Evolutionary conservation across 2,329 filamentous ascomycete species (phyloP), one percentile per base, ranked within the genome.

Genomic region (Colletotrichum incanum): DNA sequence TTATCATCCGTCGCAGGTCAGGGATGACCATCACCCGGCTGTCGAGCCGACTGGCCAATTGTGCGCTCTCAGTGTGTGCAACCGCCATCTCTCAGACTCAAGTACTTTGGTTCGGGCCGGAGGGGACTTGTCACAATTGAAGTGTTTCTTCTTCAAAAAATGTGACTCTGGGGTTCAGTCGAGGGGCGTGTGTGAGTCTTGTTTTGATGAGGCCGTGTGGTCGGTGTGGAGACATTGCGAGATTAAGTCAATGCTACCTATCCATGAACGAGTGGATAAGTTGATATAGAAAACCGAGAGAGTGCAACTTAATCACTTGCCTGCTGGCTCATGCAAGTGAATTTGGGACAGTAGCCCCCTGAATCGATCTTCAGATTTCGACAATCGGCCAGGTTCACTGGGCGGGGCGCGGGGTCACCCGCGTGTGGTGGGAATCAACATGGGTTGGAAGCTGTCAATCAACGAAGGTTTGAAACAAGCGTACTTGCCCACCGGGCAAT

Each of bases 201-300:
- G 34, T 65, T 55, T 60, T 70, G 59, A 64, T 69, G 60, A 41
- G 59, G 31, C 14, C 52, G 39, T 59, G 39, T 55, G 39, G 49
- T 71, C 9, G 31, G 47, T 60, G 70, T 72, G 70, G 70, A 65
- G 70, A 37, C 70, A 64, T 54, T 55, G 39, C 65, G 60, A 72
- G 70, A 72, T 72, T 72, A 60, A 65, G 70, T 69, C 70, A 72
- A 69, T 72, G 70, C 65, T 58, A 55, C 65, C 65, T 58, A 55
- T 59, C 65, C 56, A 56, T 4, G n/a, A 41, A 41, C 6, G 34
- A 39, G 47, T 31, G 28, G 43, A 34, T 54, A 37, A 28, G 31
- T 41, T 58, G 54, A 41, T 58, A 58, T 58, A 58, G 34, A 11
- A 20, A 56, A 58, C 3, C 14, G 4, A 26, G 14, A n/a, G 12